Percentiles rank a stretch among this genome's conserved stretches.
phyloP scores from a whole-genome alignment of 2,329 filamentous ascomycete species.

The Teratosphaeriaceae sp. region DNA sequence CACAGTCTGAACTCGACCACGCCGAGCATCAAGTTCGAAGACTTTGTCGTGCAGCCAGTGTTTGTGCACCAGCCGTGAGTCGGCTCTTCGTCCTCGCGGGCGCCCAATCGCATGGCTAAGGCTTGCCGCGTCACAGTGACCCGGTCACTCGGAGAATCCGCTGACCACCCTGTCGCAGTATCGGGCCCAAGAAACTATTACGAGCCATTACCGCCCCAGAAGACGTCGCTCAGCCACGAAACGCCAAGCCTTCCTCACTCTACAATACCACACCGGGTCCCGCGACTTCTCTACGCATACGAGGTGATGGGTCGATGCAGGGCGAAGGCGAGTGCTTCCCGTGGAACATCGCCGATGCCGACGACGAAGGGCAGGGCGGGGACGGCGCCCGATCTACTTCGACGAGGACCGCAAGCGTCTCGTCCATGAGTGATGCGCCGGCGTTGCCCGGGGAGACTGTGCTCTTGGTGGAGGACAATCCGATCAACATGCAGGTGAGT shows the following conservation, averaged over 20 bases:
- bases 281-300: neutral
- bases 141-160: no score
- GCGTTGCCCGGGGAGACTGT: no score
- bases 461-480: constrained; percentile 30
- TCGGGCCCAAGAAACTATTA: constrained; percentile 18
- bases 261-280: neutral
- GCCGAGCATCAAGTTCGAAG: constrained; percentile 6
- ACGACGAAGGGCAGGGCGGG: no score
- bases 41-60: constrained; percentile 6
- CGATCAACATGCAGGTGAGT: constrained; percentile 24
- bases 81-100: neutral
- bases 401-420: no score
- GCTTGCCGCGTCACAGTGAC: no score
- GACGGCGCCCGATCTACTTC: no score
- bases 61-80: constrained; percentile 14
- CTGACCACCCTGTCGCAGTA: constrained; percentile 4
- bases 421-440: no score
- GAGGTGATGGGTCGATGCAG: neutral
- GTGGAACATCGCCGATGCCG: neutral
- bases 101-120: no score
- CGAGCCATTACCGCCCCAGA: constrained; percentile 10
- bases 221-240: neutral
- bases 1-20: neutral
- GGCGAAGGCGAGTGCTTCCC: constrained; percentile 1
- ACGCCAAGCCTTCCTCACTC: neutral